Base-by-base conservation (phyloP, 2,329 filamentous ascomycete species). In the Phoma sp. region DNA sequence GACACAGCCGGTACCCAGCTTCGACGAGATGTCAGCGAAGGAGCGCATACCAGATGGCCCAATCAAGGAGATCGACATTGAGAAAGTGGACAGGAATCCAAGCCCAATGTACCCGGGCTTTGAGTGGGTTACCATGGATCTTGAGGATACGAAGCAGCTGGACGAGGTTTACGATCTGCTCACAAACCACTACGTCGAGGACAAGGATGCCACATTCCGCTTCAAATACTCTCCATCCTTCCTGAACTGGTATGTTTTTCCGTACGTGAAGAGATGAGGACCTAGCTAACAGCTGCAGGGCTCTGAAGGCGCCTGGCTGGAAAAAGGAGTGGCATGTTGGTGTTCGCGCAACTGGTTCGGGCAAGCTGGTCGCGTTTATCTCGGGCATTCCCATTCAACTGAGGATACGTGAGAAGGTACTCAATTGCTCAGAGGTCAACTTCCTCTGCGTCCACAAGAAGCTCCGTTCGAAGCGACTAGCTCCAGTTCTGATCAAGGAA, bases 401-500 rank as follows among this genome's bases (percentile, higher is more conserved):
- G 53, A 88, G 89, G 47, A 88, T 99, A 38, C 90, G 93, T 61
- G 82, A 89, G 56, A 90, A 90, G 56, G 79, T 85, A 53, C 78
- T 99, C 57, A 85, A 87, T 60, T 88, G 90, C 64, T 92, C 91
- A 43, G 95, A 99, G 76, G 95, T 99, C 78, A 99, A 99, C 81
- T 99, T 98, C 78, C 88, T 99, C 63, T 96, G 93, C 71, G 89
- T 99, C 51, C 95, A 99, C 83, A 98, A 98, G 83, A 98, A 98
- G 79, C 86, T 99, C 29, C 91, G 95, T 45, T 87, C 90, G 54
- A 97, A 98, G 81, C 88, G 95, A 49, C 86, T 99, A 38, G 88
- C 95, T 0, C 95, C 95, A 0, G 90, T 98, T 2, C 85, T 99
- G 48, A 99, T 99, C 81, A 97, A 97, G 77, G 95, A 99, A 75